These are phyloP conservation scores for Pseudohalonectria lignicola DNA, from an alignment of 2,329 filamentous ascomycete genomes.

Conservation along the genomic window DNA sequence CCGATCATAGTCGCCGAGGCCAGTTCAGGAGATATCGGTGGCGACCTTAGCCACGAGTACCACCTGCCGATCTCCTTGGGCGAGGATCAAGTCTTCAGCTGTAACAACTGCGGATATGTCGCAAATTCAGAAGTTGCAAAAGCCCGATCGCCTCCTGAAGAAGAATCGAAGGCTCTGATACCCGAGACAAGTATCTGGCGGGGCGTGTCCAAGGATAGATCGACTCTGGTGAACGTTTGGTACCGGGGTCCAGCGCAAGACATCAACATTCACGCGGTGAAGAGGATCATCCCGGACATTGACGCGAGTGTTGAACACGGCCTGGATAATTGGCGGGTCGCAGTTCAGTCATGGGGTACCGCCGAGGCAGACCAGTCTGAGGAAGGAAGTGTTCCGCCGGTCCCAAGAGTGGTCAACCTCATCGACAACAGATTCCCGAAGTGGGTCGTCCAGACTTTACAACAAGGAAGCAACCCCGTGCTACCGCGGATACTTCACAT, in stretches of 20 bases:
- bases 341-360: conserved; percentile 10
- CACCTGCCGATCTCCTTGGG: conserved; percentile 72
- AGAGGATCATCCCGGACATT: conserved; percentile 52
- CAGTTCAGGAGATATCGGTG: conserved; percentile 94
- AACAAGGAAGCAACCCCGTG: too few species aligned
- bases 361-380: not conserved
- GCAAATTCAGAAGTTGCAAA: conserved; percentile 80
- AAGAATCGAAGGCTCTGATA: not conserved
- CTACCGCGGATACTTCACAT: too few species aligned
- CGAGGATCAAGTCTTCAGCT: conserved; percentile 77
- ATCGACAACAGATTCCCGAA: conserved; percentile 21
- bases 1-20: conserved; percentile 79
- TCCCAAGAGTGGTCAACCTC: conserved; percentile 20
- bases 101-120: conserved; percentile 60
- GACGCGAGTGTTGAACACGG: conserved; percentile 58
- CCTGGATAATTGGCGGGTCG: conserved; percentile 36
- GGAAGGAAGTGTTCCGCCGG: too few species aligned
- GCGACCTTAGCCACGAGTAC: conserved; percentile 87
- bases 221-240: conserved; percentile 59
- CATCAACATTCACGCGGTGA: conserved; percentile 49
- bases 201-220: conserved; percentile 57
- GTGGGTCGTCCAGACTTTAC: not conserved
- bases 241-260: conserved; percentile 32
- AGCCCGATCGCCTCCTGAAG: conserved; percentile 10
- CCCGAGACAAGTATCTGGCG: conserved; percentile 34